phyloP scores from a whole-genome alignment of 352 stramenopile species.

The Globisporangium spiculum region DNA sequence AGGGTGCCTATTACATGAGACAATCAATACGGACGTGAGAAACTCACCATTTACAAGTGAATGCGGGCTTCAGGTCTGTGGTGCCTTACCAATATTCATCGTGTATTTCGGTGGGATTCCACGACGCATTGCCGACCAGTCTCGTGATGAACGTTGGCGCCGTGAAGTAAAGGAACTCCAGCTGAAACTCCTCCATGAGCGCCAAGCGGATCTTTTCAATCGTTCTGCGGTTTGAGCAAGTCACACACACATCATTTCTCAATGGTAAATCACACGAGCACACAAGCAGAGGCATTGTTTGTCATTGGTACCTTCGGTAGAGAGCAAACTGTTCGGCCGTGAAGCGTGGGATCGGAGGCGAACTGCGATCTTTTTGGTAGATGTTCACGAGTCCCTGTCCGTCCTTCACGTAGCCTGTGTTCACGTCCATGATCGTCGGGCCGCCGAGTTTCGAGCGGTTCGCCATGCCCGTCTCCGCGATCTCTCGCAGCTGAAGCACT shows the following conservation, averaged over 20 bases:
- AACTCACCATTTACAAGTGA: background rate
- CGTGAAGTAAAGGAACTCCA: slow-evolving; percentile 88
- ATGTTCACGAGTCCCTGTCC: slow-evolving; percentile 88
- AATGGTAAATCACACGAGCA: background rate
- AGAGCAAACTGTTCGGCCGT: slow-evolving; percentile 77
- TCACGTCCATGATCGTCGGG: slow-evolving; percentile 92
- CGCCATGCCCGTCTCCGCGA: slow-evolving; percentile 83
- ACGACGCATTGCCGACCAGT: slow-evolving; percentile 81
- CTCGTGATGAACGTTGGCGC: slow-evolving; percentile 92
- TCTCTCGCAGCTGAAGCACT: slow-evolving; percentile 66
- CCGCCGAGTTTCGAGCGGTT: slow-evolving; percentile 68
- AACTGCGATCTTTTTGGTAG: slow-evolving; percentile 57
- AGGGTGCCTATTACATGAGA: slow-evolving; percentile 45
- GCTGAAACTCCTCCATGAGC: slow-evolving; percentile 77
- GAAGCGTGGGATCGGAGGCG: slow-evolving; percentile 59
- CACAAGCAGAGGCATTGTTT: background rate
- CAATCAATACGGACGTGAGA: background rate
- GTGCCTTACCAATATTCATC: slow-evolving; percentile 88
- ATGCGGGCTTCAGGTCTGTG: background rate
- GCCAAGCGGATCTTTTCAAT: slow-evolving; percentile 78
- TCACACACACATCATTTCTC: background rate
- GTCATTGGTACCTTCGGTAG: slow-evolving; percentile 50
- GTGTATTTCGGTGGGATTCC: slow-evolving; percentile 77
- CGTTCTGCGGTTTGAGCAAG: slow-evolving; percentile 19
- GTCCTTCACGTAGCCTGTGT: slow-evolving; percentile 87